Percentiles rank a stretch among this genome's conserved stretches.
phyloP scores from a whole-genome alignment of 345 rosid genomes.

The Bretschneidera sinensis region DNA sequence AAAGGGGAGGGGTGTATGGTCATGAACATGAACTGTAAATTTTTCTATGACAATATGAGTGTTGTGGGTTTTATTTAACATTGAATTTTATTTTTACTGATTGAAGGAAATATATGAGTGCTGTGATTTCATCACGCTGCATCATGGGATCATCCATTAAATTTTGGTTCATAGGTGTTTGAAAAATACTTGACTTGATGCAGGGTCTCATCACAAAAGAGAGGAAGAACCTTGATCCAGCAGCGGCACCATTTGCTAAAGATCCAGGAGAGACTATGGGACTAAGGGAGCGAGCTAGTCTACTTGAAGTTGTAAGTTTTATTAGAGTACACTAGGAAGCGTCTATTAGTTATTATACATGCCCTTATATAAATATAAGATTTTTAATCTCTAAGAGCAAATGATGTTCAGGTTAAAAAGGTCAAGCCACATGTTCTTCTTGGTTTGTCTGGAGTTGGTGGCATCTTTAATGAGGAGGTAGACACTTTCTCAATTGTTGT shows the following conservation, averaged over 20 bases:
- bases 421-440: conserved; percentile 92
- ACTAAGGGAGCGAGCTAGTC: conserved; percentile 77
- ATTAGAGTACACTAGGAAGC: conserved; percentile 14
- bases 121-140: no score
- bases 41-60: no score
- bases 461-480: conserved; percentile 85
- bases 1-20: neutral
- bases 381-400: conserved; percentile 16
- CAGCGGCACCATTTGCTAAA: conserved; percentile 82
- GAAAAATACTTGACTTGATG: conserved; percentile 23
- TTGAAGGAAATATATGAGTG: no score
- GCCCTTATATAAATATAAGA: conserved; percentile 5
- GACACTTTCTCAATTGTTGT: conserved; percentile 6
- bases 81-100: neutral
- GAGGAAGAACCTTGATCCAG: conserved; percentile 82
- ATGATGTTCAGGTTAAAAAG: conserved; percentile 63
- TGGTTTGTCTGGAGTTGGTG: conserved; percentile 99
- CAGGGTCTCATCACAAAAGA: conserved; percentile 95
- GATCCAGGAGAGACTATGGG: conserved; percentile 54
- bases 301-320: conserved; percentile 78
- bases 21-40: neutral
- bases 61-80: no score
- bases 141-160: neutral
- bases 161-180: neutral
- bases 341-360: neutral